Evolutionary conservation across 2,329 filamentous ascomycete species (phyloP), one percentile per base, ranked within the genome.

Genomic region (Xylariaceae sp.): DNA sequence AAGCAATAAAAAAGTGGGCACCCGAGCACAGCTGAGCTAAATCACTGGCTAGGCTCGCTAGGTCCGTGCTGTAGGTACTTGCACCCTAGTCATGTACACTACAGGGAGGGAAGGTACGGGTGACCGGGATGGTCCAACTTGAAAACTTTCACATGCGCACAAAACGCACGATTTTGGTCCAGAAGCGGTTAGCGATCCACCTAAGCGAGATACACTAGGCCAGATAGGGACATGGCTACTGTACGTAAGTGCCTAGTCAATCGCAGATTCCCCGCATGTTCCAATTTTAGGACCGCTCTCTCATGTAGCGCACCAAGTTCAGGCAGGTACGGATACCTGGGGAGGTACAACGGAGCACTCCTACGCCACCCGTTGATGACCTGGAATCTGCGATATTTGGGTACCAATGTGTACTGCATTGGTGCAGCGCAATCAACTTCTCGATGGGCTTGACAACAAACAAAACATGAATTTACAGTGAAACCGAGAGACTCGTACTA

Each of bases 1-100:
- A 59, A 51, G 41, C 44, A 61, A 53, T 37, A 49, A 58, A 56
- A 56, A 51, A 7, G 49, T 51, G 49, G 49, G 13, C 23, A 41
- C 11, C 11, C 37, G 17, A 9, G 37, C 37, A 41, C 37, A 41
- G 11, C 23, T 9, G 5, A 41, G 37, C 37, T 41, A 41, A 41
- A 41, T 41, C 11, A 41, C 23, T 30, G 23, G 23, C 23, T 30
- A 30, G 23, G 23, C 23, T 30, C 5, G 23, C 23, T 30, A 30
- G 23, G 23, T 30, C 23, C 23, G 23, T 30, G 23, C 23, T 30
- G 23, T 30, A 30, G 23, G 23, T 30, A 30, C 23, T 30, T 30
- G 23, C 23, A 30, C 23, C 23, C 23, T 30, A 30, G 23, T 30
- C 23, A 30, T 30, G 23, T 30, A 30, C 23, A 30, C 23, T 30